phyloP scores from a whole-genome alignment of 352 stramenopile species.

The Pythium utonaiense region DNA sequence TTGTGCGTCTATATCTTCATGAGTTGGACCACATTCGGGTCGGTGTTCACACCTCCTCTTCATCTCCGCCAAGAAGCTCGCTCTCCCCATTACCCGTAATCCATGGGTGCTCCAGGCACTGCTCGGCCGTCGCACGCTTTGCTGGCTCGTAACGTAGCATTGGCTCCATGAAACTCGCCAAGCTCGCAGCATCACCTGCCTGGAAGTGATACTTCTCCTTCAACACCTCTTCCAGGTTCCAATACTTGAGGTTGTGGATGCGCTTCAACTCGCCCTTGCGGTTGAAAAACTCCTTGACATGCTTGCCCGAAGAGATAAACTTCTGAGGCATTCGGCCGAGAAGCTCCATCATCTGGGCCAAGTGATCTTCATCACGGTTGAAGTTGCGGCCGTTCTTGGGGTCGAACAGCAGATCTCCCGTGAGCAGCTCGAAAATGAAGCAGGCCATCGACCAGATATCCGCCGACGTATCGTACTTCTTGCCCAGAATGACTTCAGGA shows the following conservation, averaged over 20 bases:
- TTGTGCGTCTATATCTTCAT: conserved; percentile 6
- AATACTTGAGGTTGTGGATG: conserved; percentile 98
- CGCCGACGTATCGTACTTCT: conserved; percentile 97
- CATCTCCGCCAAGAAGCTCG: conserved; percentile 14
- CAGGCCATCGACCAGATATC: conserved; percentile 99
- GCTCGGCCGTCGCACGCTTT: conserved; percentile 89
- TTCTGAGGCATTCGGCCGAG: conserved; percentile 96
- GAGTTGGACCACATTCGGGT: background rate
- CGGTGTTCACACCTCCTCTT: conserved; percentile 11
- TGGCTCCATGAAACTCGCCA: conserved; percentile 93
- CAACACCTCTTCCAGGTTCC: conserved; percentile 95
- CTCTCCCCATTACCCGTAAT: conserved; percentile 37
- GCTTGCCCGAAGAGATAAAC: conserved; percentile 88
- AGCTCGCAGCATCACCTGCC: conserved; percentile 75
- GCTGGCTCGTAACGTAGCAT: conserved; percentile 89
- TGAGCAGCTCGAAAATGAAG: conserved; percentile 99
- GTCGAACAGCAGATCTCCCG: conserved; percentile 99
- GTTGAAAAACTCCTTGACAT: conserved; percentile 97
- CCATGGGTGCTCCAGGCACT: conserved; percentile 95
- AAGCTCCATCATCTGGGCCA: conserved; percentile 99
- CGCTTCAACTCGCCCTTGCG: conserved; percentile 96
- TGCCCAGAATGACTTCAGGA: conserved; percentile 96
- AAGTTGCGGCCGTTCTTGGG: conserved; percentile 89
- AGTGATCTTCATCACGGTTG: conserved; percentile 94
- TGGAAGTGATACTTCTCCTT: conserved; percentile 96